Evolutionary conservation across 805 yeast species (phyloP), one percentile per base, ranked within the genome.

Genomic region (Teunomyces kruisii): DNA sequence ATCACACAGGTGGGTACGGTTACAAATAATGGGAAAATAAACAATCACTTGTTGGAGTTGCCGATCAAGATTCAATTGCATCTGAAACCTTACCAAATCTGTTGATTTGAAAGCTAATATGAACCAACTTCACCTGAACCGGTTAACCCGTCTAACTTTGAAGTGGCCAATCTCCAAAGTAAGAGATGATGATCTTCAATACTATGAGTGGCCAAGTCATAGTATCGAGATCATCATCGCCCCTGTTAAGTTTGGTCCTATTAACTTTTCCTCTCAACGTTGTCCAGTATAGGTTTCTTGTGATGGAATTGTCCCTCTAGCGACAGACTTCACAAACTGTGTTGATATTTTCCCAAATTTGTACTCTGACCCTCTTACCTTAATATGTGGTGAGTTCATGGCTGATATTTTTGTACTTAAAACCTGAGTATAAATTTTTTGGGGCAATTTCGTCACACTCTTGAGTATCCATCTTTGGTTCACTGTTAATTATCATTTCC

Each of bases 131-230:
- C 12, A n/a, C 38, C 17, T n/a, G 28, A 35, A 35, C 38, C 28
- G 28, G 28, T 22, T 17, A 31, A 33, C n/a, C 26, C 24, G 38
- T 35, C 38, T 19, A 14, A 35, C 38, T 19, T 35, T 24, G 26
- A 35, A 35, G 38, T 35, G 38, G 38, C 38, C 38, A 35, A 12
- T n/a, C 12, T 35, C 38, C 38, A 19, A 14, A 35, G 27, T 17
- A 22, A 16, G 28, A 35, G 38, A 35, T 9, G 22, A 24, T 35
- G 38, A 3, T n/a, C 28, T 4, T 26, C 38, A 19, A 35, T 35
- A 35, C 9, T 24, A 35, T 35, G 38, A 35, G 27, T 35, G 38
- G 38, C 38, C 38, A 35, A 9, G 12, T 35, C 38, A 35, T 22
- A 13, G 3, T 35, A 19, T 35, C 17, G 38, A 22, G 22, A 24